Conservation (phyloP, 1,284 basidiomycete species). For the Athelia sp. region DNA sequence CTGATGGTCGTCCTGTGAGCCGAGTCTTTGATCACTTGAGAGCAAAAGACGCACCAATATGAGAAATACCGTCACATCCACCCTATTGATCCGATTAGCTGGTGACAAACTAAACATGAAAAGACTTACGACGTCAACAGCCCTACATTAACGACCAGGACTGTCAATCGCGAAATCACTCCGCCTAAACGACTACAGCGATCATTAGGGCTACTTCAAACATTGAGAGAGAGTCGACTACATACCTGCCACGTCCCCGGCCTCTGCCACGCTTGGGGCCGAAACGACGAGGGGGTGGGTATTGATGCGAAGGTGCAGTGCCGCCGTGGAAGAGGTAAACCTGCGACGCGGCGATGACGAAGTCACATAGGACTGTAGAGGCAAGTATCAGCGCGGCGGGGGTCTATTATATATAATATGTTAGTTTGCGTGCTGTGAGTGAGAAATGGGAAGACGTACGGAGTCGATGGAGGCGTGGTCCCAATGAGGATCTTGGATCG, state of each 20-base stretch:
- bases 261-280: no score
- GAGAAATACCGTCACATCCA: slow-evolving; percentile 24
- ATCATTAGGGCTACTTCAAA: not conserved
- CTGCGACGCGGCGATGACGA: slow-evolving; percentile 26
- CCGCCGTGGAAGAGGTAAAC: slow-evolving; percentile 19
- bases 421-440: not conserved
- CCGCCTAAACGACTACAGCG: slow-evolving; percentile 17
- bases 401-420: slow-evolving; percentile 10
- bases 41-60: slow-evolving; percentile 19
- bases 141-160: slow-evolving; percentile 25
- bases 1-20: no score
- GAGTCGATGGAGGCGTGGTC: slow-evolving; percentile 19
- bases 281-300: no score
- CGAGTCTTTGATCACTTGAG: no score
- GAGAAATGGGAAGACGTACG: slow-evolving; percentile 13
- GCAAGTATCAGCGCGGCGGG: slow-evolving; percentile 24
- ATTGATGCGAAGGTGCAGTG: no score
- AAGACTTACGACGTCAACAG: slow-evolving; percentile 22
- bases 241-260: no score
- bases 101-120: not conserved
- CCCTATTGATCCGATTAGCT: slow-evolving; percentile 6
- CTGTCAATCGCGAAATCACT: slow-evolving; percentile 22
- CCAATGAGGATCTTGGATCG: slow-evolving; percentile 19
- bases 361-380: slow-evolving; percentile 22
- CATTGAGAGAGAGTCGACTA: no score